Evolutionary conservation across 202 grass and related monocot genomes (phyloP).

Genomic region (Carex arenaria): DNA sequence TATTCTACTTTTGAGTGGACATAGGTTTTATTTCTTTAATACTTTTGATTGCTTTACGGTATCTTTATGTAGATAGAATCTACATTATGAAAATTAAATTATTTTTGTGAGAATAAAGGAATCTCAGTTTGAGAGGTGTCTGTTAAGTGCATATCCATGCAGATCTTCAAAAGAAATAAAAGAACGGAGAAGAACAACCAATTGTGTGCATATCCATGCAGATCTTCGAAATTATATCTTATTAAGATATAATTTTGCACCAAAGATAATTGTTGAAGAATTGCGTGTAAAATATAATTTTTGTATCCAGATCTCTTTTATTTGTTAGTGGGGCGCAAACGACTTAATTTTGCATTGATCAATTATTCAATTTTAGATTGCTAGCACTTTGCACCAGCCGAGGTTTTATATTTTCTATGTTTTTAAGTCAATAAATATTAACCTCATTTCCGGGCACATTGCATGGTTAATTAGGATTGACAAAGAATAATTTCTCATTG

Average conservation of each 20-base stretch:
- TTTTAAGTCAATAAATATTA: neutral
- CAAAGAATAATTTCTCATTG: neutral
- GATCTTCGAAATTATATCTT: no score
- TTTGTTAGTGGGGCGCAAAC: no score
- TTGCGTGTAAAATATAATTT: neutral
- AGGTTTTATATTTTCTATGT: neutral
- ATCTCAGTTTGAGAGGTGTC: conserved; percentile 9
- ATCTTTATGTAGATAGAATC: conserved; percentile 3
- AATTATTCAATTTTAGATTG: neutral
- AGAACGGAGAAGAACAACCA: neutral
- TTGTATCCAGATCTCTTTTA: neutral
- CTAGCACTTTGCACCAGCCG: neutral
- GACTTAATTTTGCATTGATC: neutral
- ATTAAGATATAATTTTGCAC: neutral
- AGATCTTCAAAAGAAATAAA: neutral
- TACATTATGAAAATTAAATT: neutral
- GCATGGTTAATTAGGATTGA: neutral
- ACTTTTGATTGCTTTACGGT: neutral
- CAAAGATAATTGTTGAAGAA: neutral
- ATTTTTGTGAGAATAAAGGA: neutral
- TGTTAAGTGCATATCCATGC: neutral
- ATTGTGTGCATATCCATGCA: no score
- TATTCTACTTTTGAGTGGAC: neutral
- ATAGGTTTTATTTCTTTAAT: neutral
- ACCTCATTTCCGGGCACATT: neutral